phyloP scores from a whole-genome alignment of 352 stramenopile species.

The Phytophthora boehmeriae region DNA sequence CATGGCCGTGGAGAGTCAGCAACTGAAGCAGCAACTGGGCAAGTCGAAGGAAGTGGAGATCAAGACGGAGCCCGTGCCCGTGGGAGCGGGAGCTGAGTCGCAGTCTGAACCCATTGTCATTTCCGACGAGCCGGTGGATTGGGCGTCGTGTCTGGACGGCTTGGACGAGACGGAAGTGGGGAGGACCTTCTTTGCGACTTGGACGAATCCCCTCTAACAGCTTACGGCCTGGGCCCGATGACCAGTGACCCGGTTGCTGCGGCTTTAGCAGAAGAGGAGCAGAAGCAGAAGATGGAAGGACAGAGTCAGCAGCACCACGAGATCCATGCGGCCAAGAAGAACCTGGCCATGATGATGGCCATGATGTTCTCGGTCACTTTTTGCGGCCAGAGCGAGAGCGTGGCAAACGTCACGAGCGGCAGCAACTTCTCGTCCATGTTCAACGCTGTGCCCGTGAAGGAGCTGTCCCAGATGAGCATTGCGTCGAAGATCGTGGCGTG shows the following conservation, averaged over 20 bases:
- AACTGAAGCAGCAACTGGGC: slow-evolving; percentile 63
- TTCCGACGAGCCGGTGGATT: slow-evolving; percentile 44
- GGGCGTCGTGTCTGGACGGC: slow-evolving; percentile 60
- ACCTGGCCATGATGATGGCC: slow-evolving; percentile 89
- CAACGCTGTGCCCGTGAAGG: slow-evolving; percentile 70
- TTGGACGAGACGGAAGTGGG: slow-evolving; percentile 61
- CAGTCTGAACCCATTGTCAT: slow-evolving; percentile 31
- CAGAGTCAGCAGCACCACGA: slow-evolving; percentile 62
- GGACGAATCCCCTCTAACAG: slow-evolving; percentile 63
- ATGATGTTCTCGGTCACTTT: slow-evolving; percentile 90
- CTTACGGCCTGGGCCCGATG: slow-evolving; percentile 38
- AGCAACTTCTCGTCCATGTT: slow-evolving; percentile 87
- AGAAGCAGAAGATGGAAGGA: slow-evolving; percentile 33
- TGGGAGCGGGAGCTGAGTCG: slow-evolving; percentile 35
- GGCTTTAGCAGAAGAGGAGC: slow-evolving; percentile 30
- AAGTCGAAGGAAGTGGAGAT: slow-evolving; percentile 41
- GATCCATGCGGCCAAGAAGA: slow-evolving; percentile 89
- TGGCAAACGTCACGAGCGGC: slow-evolving; percentile 74
- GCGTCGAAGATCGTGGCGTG: slow-evolving; percentile 84
- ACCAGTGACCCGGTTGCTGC: slow-evolving; percentile 30
- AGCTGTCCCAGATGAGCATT: slow-evolving; percentile 87
- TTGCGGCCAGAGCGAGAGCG: slow-evolving; percentile 76
- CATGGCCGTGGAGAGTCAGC: slow-evolving; percentile 65
- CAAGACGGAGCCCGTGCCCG: slow-evolving; percentile 58
- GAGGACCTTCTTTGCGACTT: slow-evolving; percentile 79